Base-by-base conservation (phyloP, 2,329 filamentous ascomycete species). In the Atkinsonella hypoxylon region DNA sequence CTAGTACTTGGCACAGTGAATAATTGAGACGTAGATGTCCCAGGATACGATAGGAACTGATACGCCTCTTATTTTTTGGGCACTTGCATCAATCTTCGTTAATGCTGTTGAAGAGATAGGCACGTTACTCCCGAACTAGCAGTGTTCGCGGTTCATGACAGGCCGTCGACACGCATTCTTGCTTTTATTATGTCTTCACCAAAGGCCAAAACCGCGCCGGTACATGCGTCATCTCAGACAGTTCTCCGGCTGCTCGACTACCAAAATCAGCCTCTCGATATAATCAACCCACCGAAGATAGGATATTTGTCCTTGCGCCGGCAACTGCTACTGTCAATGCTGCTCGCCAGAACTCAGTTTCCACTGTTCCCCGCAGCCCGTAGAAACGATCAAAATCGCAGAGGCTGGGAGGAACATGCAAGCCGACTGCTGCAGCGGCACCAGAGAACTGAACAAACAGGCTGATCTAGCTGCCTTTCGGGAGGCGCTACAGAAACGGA, bases 191-290 rank as follows among this genome's bases (percentile, higher is more conserved):
- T 41, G 39, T 20, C 5, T 10, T 20, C 39, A 20, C n/a, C 39
- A 17, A 41, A 30, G 9, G 8, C 20, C 3, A 49, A 53, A 30
- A 47, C 45, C 2, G 17, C 53, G 10, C 47, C 48, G 4, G 47
- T 45, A 12, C 47, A 55, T 31, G 36, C 54, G 15, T 48, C 52
- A 20, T 34, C 51, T 17, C 31, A 52, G 26, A 55, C 53, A 20
- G 51, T 53, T 5, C 49, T 56, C 11, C 47, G 55, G 4, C 39
- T 56, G 5, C 47, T 56, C 18, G 55, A 55, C 48, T 56, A 52
- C 34, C 49, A 55, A 15, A 50, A 52, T 39, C n/a, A 39, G 17
- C 43, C 53, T 8, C 39, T 56, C 32, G 48, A 51, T 30, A 51
- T 49, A 45, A 52, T 54, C n/a, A 43, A 48, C 18, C 52, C 53